These are phyloP conservation scores for Calocera viscosa DNA, from an alignment of 768 basidiomycete genomes.

Conservation along the genomic window DNA sequence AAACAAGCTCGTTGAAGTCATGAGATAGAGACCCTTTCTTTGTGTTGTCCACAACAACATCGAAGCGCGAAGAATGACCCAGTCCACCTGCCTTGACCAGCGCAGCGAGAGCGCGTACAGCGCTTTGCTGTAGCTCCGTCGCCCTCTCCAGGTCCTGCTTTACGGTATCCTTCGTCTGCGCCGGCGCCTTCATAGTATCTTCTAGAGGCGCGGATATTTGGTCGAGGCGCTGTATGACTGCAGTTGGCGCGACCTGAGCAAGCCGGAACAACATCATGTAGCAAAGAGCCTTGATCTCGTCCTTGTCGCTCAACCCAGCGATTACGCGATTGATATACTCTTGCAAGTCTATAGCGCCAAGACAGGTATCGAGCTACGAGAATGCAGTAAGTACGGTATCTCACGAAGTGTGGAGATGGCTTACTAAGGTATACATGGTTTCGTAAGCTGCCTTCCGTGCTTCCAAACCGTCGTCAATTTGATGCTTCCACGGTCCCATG, in stretches of 20 bases:
- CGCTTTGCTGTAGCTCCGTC: slow-evolving; percentile 83
- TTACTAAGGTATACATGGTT: slow-evolving; percentile 85
- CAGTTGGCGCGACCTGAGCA: slow-evolving; percentile 70
- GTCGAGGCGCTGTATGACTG: slow-evolving; percentile 71
- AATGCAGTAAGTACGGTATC: neutral
- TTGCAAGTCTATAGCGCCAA: slow-evolving; percentile 74
- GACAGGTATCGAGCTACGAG: slow-evolving; percentile 74
- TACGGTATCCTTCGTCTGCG: slow-evolving; percentile 86
- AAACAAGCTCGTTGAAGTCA: slow-evolving; percentile 53
- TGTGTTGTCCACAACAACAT: slow-evolving; percentile 62
- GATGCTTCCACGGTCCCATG: slow-evolving; percentile 96
- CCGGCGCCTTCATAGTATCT: slow-evolving; percentile 79
- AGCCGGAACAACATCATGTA: slow-evolving; percentile 93
- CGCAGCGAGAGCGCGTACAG: slow-evolving; percentile 74
- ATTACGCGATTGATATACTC: slow-evolving; percentile 73
- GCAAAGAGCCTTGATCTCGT: slow-evolving; percentile 94
- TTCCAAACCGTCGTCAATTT: slow-evolving; percentile 92
- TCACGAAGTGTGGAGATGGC: slow-evolving; percentile 18
- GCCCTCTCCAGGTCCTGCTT: slow-evolving; percentile 83
- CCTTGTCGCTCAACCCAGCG: slow-evolving; percentile 72
- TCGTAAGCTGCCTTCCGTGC: slow-evolving; percentile 96
- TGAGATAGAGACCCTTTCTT: slow-evolving; percentile 53
- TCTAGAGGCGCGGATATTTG: slow-evolving; percentile 73
- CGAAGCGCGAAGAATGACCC: slow-evolving; percentile 58
- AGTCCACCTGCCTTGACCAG: slow-evolving; percentile 60